Evolutionary conservation across 2,329 filamentous ascomycete species (phyloP).

Genomic region (Exophiala bonariae): DNA sequence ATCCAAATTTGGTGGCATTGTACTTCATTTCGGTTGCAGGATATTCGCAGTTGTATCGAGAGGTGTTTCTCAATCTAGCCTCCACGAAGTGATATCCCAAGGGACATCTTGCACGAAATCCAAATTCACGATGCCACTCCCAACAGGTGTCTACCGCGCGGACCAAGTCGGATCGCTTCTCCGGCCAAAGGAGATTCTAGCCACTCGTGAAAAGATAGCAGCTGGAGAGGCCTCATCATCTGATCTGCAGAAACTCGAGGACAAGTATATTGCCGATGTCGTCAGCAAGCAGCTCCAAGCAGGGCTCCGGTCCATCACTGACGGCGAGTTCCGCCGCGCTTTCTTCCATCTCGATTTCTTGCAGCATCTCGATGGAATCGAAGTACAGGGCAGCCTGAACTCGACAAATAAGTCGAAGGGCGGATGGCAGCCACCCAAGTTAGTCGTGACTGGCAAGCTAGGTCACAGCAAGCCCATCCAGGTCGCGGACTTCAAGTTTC

Average conservation of each 20-base stretch:
- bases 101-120: too few relatives aligned
- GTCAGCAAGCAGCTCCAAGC: constrained; percentile 51
- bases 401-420: constrained; percentile 27
- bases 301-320: constrained; percentile 53
- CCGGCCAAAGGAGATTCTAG: constrained; percentile 51
- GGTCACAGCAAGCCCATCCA: constrained; percentile 56
- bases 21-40: too few relatives aligned
- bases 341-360: constrained; percentile 63
- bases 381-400: constrained; percentile 47
- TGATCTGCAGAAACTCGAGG: constrained; percentile 53
- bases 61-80: too few relatives aligned
- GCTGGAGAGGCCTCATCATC: constrained; percentile 42
- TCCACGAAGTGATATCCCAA: too few relatives aligned
- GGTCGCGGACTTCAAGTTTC: constrained; percentile 57
- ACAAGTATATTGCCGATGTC: constrained; percentile 50
- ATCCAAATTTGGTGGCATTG: too few relatives aligned
- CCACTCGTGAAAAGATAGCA: constrained; percentile 50
- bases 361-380: constrained; percentile 54
- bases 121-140: constrained; percentile 22
- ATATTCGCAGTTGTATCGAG: too few relatives aligned
- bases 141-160: constrained; percentile 42
- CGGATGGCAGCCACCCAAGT: constrained; percentile 52
- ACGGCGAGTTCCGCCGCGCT: constrained; percentile 58
- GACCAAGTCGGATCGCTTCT: constrained; percentile 60
- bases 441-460: constrained; percentile 57